These are phyloP conservation scores for Metschnikowia kofuensis DNA, from an alignment of 805 yeast genomes.

Conservation along the genomic window DNA sequence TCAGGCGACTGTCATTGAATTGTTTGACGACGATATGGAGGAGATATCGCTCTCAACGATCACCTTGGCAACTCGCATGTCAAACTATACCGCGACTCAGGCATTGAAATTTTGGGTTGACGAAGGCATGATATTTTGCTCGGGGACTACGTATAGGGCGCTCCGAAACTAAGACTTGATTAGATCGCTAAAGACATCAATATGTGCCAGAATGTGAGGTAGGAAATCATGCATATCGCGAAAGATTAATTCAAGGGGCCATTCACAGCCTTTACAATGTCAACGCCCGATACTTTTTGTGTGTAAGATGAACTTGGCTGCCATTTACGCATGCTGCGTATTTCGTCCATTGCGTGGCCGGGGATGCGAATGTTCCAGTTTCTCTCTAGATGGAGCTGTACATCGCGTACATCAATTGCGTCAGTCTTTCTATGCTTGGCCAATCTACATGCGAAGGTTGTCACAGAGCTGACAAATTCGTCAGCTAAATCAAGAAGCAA, in stretches of 20 bases:
- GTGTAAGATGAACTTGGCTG: slow-evolving; percentile 60
- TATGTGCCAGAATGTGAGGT: too few species aligned
- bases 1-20: slow-evolving; percentile 60
- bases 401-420: slow-evolving; percentile 79
- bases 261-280: slow-evolving; percentile 59
- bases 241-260: slow-evolving; percentile 41
- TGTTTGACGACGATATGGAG: slow-evolving; percentile 40
- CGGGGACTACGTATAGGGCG: slow-evolving; percentile 6
- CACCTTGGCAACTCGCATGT: slow-evolving; percentile 20
- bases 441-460: slow-evolving; percentile 88
- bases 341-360: slow-evolving; percentile 89
- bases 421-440: slow-evolving; percentile 94
- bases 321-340: slow-evolving; percentile 72
- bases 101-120: slow-evolving; percentile 61
- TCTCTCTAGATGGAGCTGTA: slow-evolving; percentile 86
- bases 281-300: slow-evolving; percentile 68
- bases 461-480: slow-evolving; percentile 88
- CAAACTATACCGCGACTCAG: slow-evolving; percentile 22
- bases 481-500: slow-evolving; percentile 88
- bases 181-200: too few species aligned
- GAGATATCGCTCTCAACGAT: slow-evolving; percentile 27
- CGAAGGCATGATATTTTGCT: slow-evolving; percentile 44
- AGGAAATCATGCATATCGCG: too few species aligned
- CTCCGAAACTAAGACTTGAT: background rate
- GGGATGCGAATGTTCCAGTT: slow-evolving; percentile 96